Percentiles rank a stretch among this genome's conserved stretches.
phyloP scores from a whole-genome alignment of 202 grass and related monocot species.

The Zoysia matrella region DNA sequence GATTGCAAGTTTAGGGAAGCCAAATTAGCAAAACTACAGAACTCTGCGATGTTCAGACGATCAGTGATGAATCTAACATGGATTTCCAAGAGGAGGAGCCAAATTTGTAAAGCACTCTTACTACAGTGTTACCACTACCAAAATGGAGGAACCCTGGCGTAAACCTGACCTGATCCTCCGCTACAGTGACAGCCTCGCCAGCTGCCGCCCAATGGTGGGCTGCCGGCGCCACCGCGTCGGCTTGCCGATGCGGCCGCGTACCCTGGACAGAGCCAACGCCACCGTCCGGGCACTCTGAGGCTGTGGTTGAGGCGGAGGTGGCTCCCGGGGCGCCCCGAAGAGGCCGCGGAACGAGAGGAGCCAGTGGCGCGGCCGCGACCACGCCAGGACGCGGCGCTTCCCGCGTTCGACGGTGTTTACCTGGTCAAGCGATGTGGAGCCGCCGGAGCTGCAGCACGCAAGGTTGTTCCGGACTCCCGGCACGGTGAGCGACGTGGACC shows the following conservation, averaged over 20 bases:
- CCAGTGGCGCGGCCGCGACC: neutral
- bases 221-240: neutral
- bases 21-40: too few species aligned
- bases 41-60: too few species aligned
- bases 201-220: neutral
- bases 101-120: neutral
- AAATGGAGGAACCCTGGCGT: neutral
- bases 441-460: neutral
- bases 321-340: neutral
- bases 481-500: neutral
- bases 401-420: neutral
- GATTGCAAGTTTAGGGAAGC: too few species aligned
- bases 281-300: constrained; percentile 7
- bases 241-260: constrained; percentile 30
- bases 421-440: neutral
- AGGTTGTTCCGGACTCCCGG: constrained; percentile 19
- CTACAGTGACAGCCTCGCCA: constrained; percentile 30
- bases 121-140: neutral
- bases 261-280: constrained; percentile 28
- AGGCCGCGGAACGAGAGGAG: neutral
- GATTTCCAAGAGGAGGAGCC: neutral
- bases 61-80: too few species aligned
- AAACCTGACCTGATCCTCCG: neutral
- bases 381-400: constrained; percentile 12
- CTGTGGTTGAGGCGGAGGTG: neutral